Evolutionary conservation across 805 yeast species (phyloP), one percentile per base, ranked within the genome.

Genomic region (Metschnikowia aberdeeniae): DNA sequence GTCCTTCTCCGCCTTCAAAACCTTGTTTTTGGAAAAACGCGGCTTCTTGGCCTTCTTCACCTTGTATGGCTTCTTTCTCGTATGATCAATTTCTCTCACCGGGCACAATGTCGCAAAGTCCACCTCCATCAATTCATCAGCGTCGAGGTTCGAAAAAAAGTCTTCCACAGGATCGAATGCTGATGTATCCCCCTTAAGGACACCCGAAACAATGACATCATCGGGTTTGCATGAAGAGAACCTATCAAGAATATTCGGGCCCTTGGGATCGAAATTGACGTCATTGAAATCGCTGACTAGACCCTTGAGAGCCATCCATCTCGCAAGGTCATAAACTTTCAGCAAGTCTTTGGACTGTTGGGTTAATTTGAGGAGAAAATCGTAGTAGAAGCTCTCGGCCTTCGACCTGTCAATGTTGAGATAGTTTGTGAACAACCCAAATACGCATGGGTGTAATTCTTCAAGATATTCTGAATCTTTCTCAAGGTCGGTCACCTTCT

Each of bases 41-140:
- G 53, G 52, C 41, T 54, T 59, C 27, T 52, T 56, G 13, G 49
- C 36, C 43, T 57, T 63, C 56, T 63, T 67, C 10, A 59, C 52
- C 47, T 59, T 64, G 40, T 36, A 26, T 20, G 36, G 34, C 9
- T 27, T 22, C 35, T 35, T 43, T 36, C 34, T 37, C 28, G 45
- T 30, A 19, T 45, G 33, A 33, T 41, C 19, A 6, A 24, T n/a
- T 5, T 13, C 14, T 13, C 14, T 31, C 49, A 34, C 24, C 32
- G 47, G 22, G 9, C 57, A 47, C 33, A 68, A 56, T 2, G 51
- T 44, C 20, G 67, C 57, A 31, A 68, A 50, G 34, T 61, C 58
- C 3, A 64, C 56, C n/a, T 51, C 40, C 51, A 71, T 56, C 41
- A 71, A 58, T n/a, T 62, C 61, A 7, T 68, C 70, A 32, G 66